Evolutionary conservation across 208 protist genomes (phyloP), one percentile per base, ranked within the genome.

Genomic region (Trypanosoma boissoni): DNA sequence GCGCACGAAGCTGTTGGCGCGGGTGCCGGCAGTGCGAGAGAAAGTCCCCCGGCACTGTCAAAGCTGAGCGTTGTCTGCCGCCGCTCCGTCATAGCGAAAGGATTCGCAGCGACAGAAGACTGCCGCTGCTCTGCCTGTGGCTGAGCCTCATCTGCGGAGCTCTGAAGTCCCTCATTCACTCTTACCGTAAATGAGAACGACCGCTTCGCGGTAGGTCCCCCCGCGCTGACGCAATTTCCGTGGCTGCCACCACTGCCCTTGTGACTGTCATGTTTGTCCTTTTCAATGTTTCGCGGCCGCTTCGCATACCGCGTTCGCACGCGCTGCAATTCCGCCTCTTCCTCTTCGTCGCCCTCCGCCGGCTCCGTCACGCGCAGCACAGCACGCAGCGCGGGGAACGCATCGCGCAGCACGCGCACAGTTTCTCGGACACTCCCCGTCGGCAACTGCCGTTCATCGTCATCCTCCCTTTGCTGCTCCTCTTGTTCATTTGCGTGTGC

Each of bases 31-130:
- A 50, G 48, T 21, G 50, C 31, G 7, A 58, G 24, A 43, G 49
- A 65, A 9, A 65, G 41, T 28, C 58, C 58, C 0, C 59, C 59
- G 28, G 6, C 9, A 26, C 41, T 29, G 37, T 65, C 59, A 37
- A 65, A 1, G 24, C 21, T 37, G 0, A 58, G 37, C 27, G 50
- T 52, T 34, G 36, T 58, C 39, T 65, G 59, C 20, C n/a, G 12
- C 28, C 58, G n/a, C n/a, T n/a, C n/a, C n/a, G n/a, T n/a, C n/a
- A n/a, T 65, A 14, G 50, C 6, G 5, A 50, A 14, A 20, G 48
- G 32, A 20, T 6, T 6, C 29, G 5, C 20, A 0, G 24, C 37
- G 42, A 20, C 41, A 51, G 16, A 6, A 26, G 20, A 5, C 0
- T 39, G 29, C 2, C 55, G 44, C 20, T 21, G 3, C 20, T 26